Evolutionary conservation across 768 basidiomycete genomes (phyloP).

Genomic region (Clitopilus hobsonii): DNA sequence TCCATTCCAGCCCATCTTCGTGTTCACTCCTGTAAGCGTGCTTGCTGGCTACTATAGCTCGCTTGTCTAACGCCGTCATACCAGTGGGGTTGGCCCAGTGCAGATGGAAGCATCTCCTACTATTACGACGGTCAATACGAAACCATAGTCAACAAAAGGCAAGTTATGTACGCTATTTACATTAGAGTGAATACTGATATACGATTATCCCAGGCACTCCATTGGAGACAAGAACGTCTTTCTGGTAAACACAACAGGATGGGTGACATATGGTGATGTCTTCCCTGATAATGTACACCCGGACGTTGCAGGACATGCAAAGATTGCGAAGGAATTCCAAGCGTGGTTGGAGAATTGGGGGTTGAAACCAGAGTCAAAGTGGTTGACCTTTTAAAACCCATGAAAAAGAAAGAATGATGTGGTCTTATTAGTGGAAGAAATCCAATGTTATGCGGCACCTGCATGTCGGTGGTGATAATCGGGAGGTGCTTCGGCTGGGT

Average conservation of each 20-base stretch:
- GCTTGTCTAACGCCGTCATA: neutral
- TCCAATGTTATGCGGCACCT: too few species aligned
- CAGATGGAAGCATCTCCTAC: constrained; percentile 37
- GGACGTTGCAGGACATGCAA: constrained; percentile 38
- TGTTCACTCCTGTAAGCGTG: constrained; percentile 45
- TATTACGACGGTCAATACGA: constrained; percentile 47
- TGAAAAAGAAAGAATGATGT: too few species aligned
- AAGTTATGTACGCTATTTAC: neutral
- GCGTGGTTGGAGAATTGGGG: constrained; percentile 45
- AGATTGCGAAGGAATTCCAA: constrained; percentile 42
- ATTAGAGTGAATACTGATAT: neutral
- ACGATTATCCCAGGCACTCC: constrained; percentile 24
- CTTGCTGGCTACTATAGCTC: neutral
- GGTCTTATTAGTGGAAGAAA: too few species aligned
- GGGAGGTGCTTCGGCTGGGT: neutral
- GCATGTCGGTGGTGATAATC: neutral
- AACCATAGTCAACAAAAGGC: constrained; percentile 38
- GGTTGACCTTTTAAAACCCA: neutral
- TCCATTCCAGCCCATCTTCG: constrained; percentile 41
- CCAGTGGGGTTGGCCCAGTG: constrained; percentile 54
- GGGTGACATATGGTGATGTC: constrained; percentile 47
- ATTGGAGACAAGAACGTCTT: constrained; percentile 43
- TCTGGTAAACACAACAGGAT: constrained; percentile 53
- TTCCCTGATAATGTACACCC: constrained; percentile 49
- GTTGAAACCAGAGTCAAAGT: constrained; percentile 13